Evolutionary conservation across 495 filamentous ascomycete genomes (phyloP).

Genomic region (Penicillium dipodomyicola): DNA sequence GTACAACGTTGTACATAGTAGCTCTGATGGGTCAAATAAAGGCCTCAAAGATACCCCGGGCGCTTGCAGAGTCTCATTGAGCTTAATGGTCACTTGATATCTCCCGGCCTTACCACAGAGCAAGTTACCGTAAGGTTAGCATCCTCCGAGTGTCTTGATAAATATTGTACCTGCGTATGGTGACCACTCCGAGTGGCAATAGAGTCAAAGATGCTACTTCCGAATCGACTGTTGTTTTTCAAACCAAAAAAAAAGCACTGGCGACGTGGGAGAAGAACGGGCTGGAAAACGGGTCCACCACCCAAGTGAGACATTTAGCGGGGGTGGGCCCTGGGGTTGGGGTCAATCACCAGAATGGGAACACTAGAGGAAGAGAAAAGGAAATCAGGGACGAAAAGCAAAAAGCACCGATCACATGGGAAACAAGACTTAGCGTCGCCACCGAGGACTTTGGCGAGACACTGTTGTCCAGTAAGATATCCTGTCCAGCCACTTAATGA

Average conservation of each 20-base stretch:
- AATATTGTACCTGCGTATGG: slow-evolving; percentile 8
- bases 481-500: neutral
- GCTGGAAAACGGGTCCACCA: neutral
- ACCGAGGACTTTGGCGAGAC: neutral
- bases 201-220: neutral
- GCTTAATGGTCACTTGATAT: neutral
- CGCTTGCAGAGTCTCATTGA: neutral
- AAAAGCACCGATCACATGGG: slow-evolving; percentile 17
- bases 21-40: neutral
- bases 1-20: neutral
- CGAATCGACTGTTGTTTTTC: neutral
- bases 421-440: neutral
- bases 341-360: neutral
- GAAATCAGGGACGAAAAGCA: slow-evolving; percentile 14
- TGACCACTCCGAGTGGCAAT: neutral
- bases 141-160: neutral
- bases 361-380: neutral
- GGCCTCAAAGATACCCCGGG: neutral
- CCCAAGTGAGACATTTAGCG: slow-evolving; percentile 24
- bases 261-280: neutral
- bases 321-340: slow-evolving; percentile 2
- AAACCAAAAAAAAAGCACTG: no score
- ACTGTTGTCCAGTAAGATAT: neutral
- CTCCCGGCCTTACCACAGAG: neutral
- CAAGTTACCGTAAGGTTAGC: neutral